phyloP scores from a whole-genome alignment of 2,329 filamentous ascomycete species.

The Arthrobotrys conoides region DNA sequence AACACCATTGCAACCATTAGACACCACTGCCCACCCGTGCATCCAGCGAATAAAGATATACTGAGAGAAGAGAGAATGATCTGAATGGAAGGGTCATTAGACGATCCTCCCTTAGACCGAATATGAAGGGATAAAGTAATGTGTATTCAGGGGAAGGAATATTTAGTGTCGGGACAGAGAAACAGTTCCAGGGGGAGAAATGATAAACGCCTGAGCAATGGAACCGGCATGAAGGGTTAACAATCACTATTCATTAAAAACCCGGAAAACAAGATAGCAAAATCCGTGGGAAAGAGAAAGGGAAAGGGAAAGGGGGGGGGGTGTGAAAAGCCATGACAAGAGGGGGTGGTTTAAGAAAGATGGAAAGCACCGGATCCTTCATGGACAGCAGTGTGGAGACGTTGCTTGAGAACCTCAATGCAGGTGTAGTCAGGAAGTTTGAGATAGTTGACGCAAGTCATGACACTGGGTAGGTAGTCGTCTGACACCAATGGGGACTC shows the following conservation, averaged over 20 bases:
- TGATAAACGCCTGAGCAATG: constrained; percentile 53
- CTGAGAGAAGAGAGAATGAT: neutral
- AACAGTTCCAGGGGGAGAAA: constrained; percentile 14
- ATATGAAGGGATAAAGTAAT: neutral
- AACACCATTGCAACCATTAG: constrained; percentile 27
- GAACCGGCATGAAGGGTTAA: constrained; percentile 9
- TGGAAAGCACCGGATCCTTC: constrained; percentile 99
- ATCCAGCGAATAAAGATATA: constrained; percentile 17
- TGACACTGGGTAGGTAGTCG: constrained; percentile 98
- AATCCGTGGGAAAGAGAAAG: neutral
- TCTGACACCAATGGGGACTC: constrained; percentile 93
- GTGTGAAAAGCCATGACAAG: neutral
- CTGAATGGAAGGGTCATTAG: neutral
- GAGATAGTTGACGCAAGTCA: constrained; percentile 99
- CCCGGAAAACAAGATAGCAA: neutral
- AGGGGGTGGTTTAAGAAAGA: constrained; percentile 76
- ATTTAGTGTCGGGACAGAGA: neutral
- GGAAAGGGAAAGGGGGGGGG: neutral
- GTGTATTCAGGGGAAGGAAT: constrained; percentile 4
- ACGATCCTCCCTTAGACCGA: neutral
- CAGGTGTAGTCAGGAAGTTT: constrained; percentile 95
- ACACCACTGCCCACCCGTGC: constrained; percentile 19
- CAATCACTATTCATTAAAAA: constrained; percentile 41
- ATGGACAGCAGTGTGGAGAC: constrained; percentile 86
- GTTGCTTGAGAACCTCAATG: constrained; percentile 81